Evolutionary conservation across 2,329 filamentous ascomycete species (phyloP), one percentile per base, ranked within the genome.

Genomic region (Nemania sp.): DNA sequence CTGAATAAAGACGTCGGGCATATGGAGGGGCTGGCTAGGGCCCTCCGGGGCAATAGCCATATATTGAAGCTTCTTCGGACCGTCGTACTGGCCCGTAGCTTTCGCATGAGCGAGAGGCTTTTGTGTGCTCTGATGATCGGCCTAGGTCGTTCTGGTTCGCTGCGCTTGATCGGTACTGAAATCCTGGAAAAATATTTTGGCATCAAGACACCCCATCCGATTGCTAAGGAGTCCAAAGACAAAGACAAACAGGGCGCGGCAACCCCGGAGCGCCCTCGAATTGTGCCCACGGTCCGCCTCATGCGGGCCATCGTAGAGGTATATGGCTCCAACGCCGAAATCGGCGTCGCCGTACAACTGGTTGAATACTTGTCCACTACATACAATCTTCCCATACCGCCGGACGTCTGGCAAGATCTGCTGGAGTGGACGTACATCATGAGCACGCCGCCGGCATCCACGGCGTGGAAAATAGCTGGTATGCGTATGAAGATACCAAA

Each of bases 251-350:
- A 10, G 47, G 20, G 25, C 3, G 25, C 7, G 25, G 25, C 4
- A 29, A 29, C 7, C 15, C 29, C 29, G n/a, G 43, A 34, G 6
- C 25, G 43, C 11, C 21, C 29, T 57, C 20, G 21, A 10, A 68
- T 79, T 48, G 68, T 79, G 52, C 90, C 91, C 2, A 85, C 83
- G 0, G 64, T 72, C 7, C 76, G 78, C 2, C 78, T 93, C 0
- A 79, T 94, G 20, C 79, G 84, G 56, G 83, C 87, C 9, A 76
- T 93, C n/a, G 87, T 88, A 5, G 87, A 91, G 69, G 78, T 81
- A 1, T 90, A 88, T 64, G 84, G 88, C n/a, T 81, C 80, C 62
- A 90, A 88, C 73, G 87, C 83, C 49, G 80, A 88, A 56, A 79
- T 92, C 3, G 71, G 79, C 0, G 77, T 80, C 1, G 89, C 85